phyloP scores from a whole-genome alignment of 2,329 filamentous ascomycete species.

The Arthroderma sp. region DNA sequence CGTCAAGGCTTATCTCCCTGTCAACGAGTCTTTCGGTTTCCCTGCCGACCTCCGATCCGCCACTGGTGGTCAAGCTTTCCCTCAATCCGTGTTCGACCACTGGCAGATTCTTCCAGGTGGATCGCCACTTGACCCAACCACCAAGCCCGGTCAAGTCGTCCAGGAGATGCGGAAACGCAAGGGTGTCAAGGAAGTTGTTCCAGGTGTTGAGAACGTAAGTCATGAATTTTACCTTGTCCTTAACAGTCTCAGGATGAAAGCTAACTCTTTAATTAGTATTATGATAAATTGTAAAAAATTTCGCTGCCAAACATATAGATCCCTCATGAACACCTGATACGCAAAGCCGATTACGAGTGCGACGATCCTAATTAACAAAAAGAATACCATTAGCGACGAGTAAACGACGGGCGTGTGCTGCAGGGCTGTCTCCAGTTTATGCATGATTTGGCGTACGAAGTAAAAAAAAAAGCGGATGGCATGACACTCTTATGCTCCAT shows the following conservation, averaged over 20 bases:
- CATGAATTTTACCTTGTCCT: constrained; percentile 8
- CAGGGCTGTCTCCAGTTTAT: neutral
- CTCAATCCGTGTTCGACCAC: constrained; percentile 97
- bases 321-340: constrained; percentile 9
- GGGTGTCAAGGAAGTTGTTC: constrained; percentile 95
- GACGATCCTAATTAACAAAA: constrained; percentile 25
- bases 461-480: constrained; percentile 1
- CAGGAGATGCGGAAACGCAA: constrained; percentile 94
- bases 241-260: neutral
- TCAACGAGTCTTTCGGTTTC: constrained; percentile 98
- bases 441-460: constrained; percentile 1
- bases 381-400: constrained; percentile 10
- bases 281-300: constrained; percentile 84
- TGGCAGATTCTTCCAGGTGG: constrained; percentile 95
- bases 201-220: constrained; percentile 91
- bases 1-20: constrained; percentile 93
- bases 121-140: constrained; percentile 69
- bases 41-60: constrained; percentile 87
- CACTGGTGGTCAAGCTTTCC: constrained; percentile 97
- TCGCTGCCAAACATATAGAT: constrained; percentile 14
- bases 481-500: neutral
- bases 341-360: constrained; percentile 27
- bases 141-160: constrained; percentile 73
- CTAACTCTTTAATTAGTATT: constrained; percentile 56
- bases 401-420: constrained; percentile 2